phyloP scores from a whole-genome alignment of 2,329 filamentous ascomycete species.

The Bipolaris gigantea region DNA sequence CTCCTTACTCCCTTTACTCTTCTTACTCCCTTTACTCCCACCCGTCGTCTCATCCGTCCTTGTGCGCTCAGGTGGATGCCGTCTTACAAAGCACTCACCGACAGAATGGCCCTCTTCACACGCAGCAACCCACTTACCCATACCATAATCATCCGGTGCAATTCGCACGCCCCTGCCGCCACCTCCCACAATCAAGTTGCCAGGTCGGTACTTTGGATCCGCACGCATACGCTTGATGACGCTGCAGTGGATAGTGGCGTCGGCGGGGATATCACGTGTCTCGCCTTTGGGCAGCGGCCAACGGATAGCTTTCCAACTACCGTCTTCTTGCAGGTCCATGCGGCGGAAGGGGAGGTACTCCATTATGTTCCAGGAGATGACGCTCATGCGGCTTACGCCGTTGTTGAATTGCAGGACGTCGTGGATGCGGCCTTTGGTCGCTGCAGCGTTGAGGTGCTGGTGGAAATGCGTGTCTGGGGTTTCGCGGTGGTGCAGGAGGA shows the following conservation, averaged over 20 bases:
- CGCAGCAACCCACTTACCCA: constrained; percentile 70
- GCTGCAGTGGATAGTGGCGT: constrained; percentile 71
- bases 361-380: constrained; percentile 74
- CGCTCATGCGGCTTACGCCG: constrained; percentile 59
- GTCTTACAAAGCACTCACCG: constrained; percentile 66
- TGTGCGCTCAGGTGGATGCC: constrained; percentile 18
- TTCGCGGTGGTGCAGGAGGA: constrained; percentile 20
- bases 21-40: not conserved
- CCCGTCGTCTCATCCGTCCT: constrained; percentile 5
- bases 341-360: constrained; percentile 79
- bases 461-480: constrained; percentile 52
- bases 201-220: constrained; percentile 69
- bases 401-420: constrained; percentile 69
- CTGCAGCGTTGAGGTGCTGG: constrained; percentile 60
- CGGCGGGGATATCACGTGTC: constrained; percentile 71
- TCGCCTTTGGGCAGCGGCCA: constrained; percentile 81
- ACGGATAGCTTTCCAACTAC: constrained; percentile 76
- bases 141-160: constrained; percentile 65
- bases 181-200: constrained; percentile 78
- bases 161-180: constrained; percentile 69
- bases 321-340: constrained; percentile 74
- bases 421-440: constrained; percentile 61
- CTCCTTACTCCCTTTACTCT: not conserved
- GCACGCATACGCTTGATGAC: constrained; percentile 71
- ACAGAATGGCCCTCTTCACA: constrained; percentile 67